Percentiles rank a stretch among this genome's conserved stretches.
phyloP scores from a whole-genome alignment of 306 rosid species.

The Pterocarpus macrocarpus region DNA sequence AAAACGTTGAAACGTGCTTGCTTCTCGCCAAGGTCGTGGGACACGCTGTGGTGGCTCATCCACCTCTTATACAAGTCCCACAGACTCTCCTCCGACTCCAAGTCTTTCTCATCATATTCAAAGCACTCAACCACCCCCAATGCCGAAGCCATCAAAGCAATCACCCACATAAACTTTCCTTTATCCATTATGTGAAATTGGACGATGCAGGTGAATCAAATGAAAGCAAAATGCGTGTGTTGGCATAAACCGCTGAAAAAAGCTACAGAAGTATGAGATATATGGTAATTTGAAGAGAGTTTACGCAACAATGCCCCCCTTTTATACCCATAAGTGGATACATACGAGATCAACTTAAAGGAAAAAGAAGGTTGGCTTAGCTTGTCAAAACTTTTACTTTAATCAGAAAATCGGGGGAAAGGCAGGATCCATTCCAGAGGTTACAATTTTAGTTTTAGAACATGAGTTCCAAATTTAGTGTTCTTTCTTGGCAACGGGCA shows the following conservation, averaged over 20 bases:
- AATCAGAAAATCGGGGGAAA: background rate
- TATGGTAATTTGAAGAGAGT: no score
- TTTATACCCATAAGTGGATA: background rate
- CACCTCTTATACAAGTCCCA: constrained; percentile 54
- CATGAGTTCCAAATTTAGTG: background rate
- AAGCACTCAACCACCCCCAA: background rate
- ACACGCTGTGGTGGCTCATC: constrained; percentile 56
- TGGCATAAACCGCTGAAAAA: no score
- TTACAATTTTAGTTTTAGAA: background rate
- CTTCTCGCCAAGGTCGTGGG: constrained; percentile 52
- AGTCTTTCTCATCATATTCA: constrained; percentile 51
- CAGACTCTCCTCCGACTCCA: constrained; percentile 54
- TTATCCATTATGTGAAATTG: constrained; percentile 27
- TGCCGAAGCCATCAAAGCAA: constrained; percentile 40
- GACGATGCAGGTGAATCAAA: background rate
- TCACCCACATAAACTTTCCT: constrained; percentile 37
- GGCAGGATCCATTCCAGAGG: background rate
- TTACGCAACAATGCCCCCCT: no score
- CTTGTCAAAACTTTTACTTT: background rate
- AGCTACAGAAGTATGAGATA: no score
- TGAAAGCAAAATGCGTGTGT: background rate
- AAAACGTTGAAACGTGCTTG: constrained; percentile 58
- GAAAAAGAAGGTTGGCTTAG: background rate
- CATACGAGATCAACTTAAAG: background rate
- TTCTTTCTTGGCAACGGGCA: background rate